Percentiles rank a stretch among this genome's conserved stretches.
Conservation (phyloP, 192 early-diverging fungal genomes). For the Coemansia sp. region DNA sequence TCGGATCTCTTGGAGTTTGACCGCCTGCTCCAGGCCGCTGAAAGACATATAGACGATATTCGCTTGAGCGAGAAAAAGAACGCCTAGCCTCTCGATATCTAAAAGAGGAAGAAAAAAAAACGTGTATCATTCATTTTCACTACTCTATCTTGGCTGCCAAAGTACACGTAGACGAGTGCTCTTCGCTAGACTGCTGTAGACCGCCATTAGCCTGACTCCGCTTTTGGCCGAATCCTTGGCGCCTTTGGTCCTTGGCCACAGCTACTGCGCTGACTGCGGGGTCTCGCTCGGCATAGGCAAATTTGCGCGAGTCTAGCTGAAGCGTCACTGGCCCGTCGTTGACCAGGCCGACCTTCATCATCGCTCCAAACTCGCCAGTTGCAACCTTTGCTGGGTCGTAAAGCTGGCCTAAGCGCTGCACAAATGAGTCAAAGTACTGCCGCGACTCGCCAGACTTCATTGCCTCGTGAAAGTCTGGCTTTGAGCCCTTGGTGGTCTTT, state of each 20-base stretch:
- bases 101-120: conserved; percentile 1
- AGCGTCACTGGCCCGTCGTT: conserved; percentile 81
- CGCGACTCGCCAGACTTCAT: conserved; percentile 72
- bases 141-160: background rate
- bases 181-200: background rate
- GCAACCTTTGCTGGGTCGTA: conserved; percentile 69
- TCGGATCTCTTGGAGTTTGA: conserved; percentile 39
- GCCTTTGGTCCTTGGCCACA: conserved; percentile 28
- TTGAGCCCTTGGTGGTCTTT: conserved; percentile 73
- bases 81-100: background rate
- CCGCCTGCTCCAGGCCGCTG: conserved; percentile 25
- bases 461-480: conserved; percentile 91
- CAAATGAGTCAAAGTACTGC: conserved; percentile 73
- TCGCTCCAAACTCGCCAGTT: conserved; percentile 88
- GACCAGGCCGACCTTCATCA: conserved; percentile 89
- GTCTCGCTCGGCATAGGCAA: conserved; percentile 16
- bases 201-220: background rate
- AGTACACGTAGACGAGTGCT: background rate
- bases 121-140: background rate
- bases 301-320: conserved; percentile 56
- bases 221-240: conserved; percentile 15
- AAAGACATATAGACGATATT: conserved; percentile 27
- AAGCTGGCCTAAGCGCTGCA: conserved; percentile 62
- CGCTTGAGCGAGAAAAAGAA: conserved; percentile 15
- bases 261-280: conserved; percentile 4